A percentile compares a stretch with the other conserved stretches of the same genome.
Conservation (phyloP, 2,329 filamentous ascomycete genomes). For the Arachnomyces sp. region DNA sequence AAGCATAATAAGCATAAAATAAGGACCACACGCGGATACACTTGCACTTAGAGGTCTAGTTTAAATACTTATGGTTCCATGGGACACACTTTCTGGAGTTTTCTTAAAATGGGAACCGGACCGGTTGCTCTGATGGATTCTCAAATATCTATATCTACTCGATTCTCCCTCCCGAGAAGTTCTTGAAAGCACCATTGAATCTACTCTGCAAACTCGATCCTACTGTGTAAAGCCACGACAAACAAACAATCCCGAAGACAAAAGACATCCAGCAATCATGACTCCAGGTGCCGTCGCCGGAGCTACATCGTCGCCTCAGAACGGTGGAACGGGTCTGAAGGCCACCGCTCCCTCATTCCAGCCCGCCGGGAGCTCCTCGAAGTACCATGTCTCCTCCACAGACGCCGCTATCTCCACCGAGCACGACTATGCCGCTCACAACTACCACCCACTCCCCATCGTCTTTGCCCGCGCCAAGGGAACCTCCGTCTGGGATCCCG, state of each 20-base stretch:
- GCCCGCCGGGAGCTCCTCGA: conserved; percentile 31
- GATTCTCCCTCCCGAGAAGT: no score
- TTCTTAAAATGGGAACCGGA: no score
- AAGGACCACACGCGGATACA: no score
- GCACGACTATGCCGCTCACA: conserved; percentile 84
- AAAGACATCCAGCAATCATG: conserved; percentile 12
- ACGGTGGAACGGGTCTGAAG: conserved; percentile 21
- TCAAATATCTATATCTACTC: no score
- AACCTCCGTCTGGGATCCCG: conserved; percentile 91
- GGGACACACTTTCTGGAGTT: no score
- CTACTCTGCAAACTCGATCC: no score
- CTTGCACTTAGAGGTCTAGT: no score
- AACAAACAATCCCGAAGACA: not conserved
- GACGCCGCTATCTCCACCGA: conserved; percentile 72
- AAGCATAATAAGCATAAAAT: no score
- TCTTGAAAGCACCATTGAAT: no score
- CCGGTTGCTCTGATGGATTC: no score
- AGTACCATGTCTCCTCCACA: conserved; percentile 70
- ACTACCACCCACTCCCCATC: conserved; percentile 94
- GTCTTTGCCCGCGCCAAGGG: conserved; percentile 83
- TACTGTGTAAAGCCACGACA: no score
- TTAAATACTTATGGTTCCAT: no score
- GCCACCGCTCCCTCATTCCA: conserved; percentile 36
- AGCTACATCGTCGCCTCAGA: conserved; percentile 15
- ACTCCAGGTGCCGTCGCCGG: conserved; percentile 18